These are phyloP conservation scores for Isoetes taiwanensis DNA, from an alignment of 75 land plant genomes.

Conservation along the genomic window DNA sequence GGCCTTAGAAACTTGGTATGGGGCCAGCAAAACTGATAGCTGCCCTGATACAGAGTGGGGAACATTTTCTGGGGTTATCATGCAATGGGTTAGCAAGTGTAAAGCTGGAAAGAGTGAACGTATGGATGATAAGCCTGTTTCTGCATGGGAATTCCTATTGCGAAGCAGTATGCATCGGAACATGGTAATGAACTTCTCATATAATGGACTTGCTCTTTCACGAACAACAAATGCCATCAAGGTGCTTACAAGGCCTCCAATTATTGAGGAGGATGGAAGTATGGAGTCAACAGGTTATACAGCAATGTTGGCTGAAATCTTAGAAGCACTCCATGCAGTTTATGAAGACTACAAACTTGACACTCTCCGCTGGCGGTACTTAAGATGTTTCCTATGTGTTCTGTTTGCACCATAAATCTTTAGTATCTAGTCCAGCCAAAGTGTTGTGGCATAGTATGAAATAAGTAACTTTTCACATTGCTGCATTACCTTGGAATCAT, in stretches of 20 bases:
- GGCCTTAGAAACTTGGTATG: conserved; percentile 14
- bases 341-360: conserved; percentile 88
- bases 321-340: conserved; percentile 69
- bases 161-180: conserved; percentile 55
- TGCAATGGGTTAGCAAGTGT: conserved; percentile 21
- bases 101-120: not conserved
- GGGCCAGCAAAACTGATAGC: conserved; percentile 16
- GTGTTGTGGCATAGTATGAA: too few species aligned
- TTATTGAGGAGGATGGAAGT: not conserved
- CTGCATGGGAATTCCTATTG: conserved; percentile 72
- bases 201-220: not conserved
- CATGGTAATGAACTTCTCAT: conserved; percentile 19
- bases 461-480: too few species aligned
- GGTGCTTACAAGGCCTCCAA: not conserved
- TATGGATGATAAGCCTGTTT: conserved; percentile 2
- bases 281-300: conserved; percentile 29
- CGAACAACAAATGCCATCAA: not conserved
- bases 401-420: too few species aligned
- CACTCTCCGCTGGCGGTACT: conserved; percentile 64
- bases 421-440: too few species aligned
- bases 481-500: too few species aligned
- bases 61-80: conserved; percentile 38
- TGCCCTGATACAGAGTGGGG: conserved; percentile 63
- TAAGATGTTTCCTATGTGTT: too few species aligned
- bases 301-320: conserved; percentile 40